Conservation (phyloP, 805 yeast species). For the Cyberlindnera mrakii region DNA sequence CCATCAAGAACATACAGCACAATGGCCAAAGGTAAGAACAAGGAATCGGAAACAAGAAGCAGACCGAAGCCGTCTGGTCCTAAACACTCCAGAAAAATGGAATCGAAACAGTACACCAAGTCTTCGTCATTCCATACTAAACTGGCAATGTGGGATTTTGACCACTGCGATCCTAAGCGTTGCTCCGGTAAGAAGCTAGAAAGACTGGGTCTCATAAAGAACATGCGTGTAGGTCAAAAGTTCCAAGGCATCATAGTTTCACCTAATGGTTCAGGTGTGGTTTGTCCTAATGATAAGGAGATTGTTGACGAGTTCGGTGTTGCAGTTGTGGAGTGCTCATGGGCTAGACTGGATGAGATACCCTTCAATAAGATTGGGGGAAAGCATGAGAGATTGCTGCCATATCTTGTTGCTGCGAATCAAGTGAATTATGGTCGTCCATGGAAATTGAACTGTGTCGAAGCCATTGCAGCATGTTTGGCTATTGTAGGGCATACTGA, state of each 20-base stretch:
- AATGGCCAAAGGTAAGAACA: constrained; percentile 41
- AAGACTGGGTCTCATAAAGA: constrained; percentile 75
- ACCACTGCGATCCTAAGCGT: constrained; percentile 96
- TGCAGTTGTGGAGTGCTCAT: constrained; percentile 98
- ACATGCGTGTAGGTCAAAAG: constrained; percentile 85
- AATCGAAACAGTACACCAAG: constrained; percentile 26
- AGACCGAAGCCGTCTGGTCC: constrained; percentile 51
- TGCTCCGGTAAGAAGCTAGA: constrained; percentile 95
- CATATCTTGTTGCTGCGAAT: constrained; percentile 92
- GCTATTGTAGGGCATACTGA: constrained; percentile 88
- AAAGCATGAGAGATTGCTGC: constrained; percentile 74
- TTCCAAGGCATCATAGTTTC: constrained; percentile 87
- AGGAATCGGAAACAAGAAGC: constrained; percentile 35
- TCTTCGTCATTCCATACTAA: constrained; percentile 62
- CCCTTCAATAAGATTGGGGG: constrained; percentile 94
- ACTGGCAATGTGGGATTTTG: constrained; percentile 98
- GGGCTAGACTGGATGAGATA: constrained; percentile 98
- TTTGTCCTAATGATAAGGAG: constrained; percentile 79
- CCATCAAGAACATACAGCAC: neutral
- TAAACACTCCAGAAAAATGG: constrained; percentile 40
- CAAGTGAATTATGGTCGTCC: constrained; percentile 97
- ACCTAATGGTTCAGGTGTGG: constrained; percentile 86
- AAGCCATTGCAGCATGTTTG: constrained; percentile 94
- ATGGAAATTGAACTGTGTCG: constrained; percentile 93
- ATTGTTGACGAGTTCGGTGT: constrained; percentile 78